Conservation (phyloP, 805 yeast genomes). For the Saccharomycopsis fermentans region DNA sequence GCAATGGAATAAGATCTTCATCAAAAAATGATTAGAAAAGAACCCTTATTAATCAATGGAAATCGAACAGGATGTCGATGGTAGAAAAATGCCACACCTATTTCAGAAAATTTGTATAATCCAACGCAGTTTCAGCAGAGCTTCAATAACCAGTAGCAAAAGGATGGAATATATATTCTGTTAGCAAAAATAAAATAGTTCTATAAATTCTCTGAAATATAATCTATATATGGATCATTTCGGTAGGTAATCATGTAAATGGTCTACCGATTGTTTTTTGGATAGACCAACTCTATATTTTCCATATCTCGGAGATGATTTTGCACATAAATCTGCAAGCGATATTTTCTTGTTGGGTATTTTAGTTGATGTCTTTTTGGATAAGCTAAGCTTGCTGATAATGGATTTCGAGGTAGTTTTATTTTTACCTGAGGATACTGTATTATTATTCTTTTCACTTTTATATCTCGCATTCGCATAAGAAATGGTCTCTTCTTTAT, state of each 20-base stretch:
- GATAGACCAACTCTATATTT: conserved; percentile 17
- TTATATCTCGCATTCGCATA: no score
- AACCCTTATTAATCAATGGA: background rate
- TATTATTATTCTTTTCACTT: no score
- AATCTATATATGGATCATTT: background rate
- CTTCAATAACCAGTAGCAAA: background rate
- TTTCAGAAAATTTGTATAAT: no score
- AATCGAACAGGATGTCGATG: background rate
- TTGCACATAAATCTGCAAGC: conserved; percentile 14
- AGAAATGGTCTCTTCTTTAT: no score
- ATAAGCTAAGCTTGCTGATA: background rate
- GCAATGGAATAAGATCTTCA: no score
- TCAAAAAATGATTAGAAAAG: background rate
- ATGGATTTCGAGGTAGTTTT: background rate
- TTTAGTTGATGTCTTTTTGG: background rate
- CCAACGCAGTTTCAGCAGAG: no score
- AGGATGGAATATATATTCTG: background rate
- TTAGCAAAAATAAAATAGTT: background rate
- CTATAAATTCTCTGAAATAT: background rate
- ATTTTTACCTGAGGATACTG: no score
- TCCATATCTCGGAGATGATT: conserved; percentile 2
- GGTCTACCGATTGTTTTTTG: conserved; percentile 8
- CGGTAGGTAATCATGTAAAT: conserved; percentile 12
- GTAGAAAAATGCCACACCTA: no score
- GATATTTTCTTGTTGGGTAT: background rate